Evolutionary conservation across 2,329 filamentous ascomycete species (phyloP).

Genomic region (Achaetomium macrosporum): DNA sequence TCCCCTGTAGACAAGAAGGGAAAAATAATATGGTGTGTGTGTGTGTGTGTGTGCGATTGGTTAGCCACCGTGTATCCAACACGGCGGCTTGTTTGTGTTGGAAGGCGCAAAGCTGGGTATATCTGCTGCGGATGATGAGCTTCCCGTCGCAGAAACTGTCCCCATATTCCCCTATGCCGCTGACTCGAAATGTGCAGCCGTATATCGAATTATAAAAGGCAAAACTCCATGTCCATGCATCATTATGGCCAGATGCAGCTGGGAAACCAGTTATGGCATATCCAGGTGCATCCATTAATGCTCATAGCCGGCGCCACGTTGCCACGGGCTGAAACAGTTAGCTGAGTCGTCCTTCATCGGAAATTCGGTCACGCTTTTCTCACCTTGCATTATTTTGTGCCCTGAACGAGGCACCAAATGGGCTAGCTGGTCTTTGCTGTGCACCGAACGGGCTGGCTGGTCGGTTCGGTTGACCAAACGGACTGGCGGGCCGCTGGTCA

Average conservation of each 20-base stretch:
- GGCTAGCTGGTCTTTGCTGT: conserved; percentile 24
- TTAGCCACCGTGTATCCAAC: conserved; percentile 1
- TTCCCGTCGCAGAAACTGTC: neutral
- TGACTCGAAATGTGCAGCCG: neutral
- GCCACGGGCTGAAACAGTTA: conserved; percentile 42
- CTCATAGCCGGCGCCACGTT: conserved; percentile 52
- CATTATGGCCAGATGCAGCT: conserved; percentile 11
- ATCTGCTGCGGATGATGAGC: neutral
- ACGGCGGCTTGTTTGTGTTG: neutral
- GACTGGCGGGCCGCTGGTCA: conserved; percentile 12
- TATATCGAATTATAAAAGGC: neutral
- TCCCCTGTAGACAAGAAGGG: too few species aligned
- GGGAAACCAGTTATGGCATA: neutral
- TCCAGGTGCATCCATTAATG: conserved; percentile 14
- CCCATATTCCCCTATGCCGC: neutral
- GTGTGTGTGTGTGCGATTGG: neutral
- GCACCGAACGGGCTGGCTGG: conserved; percentile 6
- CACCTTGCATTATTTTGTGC: conserved; percentile 33
- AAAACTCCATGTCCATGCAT: conserved; percentile 14
- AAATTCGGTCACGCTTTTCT: neutral
- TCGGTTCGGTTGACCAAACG: conserved; percentile 14
- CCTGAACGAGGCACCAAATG: conserved; percentile 28
- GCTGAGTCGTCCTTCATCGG: conserved; percentile 19
- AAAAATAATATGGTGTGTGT: neutral
- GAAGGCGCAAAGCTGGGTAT: neutral